These are phyloP conservation scores for Millerozyma acaciae DNA, from an alignment of 805 yeast species.

Conservation along the genomic window DNA sequence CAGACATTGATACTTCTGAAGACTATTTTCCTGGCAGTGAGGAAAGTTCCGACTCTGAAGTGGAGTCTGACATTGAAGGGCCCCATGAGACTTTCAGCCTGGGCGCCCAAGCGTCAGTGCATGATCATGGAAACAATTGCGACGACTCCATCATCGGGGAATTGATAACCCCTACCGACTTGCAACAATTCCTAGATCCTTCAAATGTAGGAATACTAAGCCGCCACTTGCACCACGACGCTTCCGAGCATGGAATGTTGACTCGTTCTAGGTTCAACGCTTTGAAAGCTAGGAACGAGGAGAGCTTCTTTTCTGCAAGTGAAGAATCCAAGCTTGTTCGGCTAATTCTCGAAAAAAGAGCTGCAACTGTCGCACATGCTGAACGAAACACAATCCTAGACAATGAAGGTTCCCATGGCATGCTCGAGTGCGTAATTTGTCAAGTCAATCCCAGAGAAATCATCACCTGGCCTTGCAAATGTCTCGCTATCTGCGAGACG, in stretches of 20 bases:
- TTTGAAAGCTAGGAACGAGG: not conserved
- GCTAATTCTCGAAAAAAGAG: constrained; percentile 9
- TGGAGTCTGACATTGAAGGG: constrained; percentile 15
- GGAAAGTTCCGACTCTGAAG: constrained; percentile 18
- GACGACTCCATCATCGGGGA: constrained; percentile 16
- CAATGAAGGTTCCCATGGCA: constrained; percentile 27
- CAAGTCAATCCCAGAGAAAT: constrained; percentile 70
- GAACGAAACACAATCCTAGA: too few species aligned
- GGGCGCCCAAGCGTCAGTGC: too few species aligned
- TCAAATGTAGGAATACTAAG: constrained; percentile 19
- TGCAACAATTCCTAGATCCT: constrained; percentile 20
- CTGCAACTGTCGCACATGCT: not conserved
- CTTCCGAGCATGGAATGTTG: constrained; percentile 16
- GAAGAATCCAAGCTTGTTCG: constrained; percentile 11
- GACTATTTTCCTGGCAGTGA: constrained; percentile 25
- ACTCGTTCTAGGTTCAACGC: constrained; percentile 31
- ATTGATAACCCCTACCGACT: constrained; percentile 21
- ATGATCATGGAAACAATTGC: too few species aligned
- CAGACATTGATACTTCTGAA: constrained; percentile 36
- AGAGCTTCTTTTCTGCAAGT: constrained; percentile 2
- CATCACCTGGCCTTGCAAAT: constrained; percentile 89
- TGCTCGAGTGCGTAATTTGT: constrained; percentile 72
- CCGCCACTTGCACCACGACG: constrained; percentile 22
- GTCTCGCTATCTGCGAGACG: constrained; percentile 82
- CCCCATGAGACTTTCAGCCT: too few species aligned